Evolutionary conservation across 2,329 filamentous ascomycete species (phyloP).

Genomic region (Colletotrichum tanaceti): DNA sequence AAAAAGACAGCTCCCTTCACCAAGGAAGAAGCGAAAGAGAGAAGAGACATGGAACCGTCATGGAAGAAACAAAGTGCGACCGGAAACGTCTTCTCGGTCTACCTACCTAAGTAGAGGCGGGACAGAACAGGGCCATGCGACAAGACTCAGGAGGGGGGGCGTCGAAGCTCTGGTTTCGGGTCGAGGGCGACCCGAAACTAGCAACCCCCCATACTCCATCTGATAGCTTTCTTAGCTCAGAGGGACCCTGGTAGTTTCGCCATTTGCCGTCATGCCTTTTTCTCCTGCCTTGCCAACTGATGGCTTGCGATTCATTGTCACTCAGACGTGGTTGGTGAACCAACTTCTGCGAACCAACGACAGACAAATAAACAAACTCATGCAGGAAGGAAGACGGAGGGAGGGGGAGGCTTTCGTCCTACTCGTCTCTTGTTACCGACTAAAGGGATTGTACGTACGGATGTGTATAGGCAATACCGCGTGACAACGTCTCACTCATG

Average conservation of each 20-base stretch:
- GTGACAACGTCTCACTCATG: neutral
- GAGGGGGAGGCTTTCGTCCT: too few species aligned
- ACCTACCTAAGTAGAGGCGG: slow-evolving; percentile 1
- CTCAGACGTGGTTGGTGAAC: neutral
- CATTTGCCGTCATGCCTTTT: neutral
- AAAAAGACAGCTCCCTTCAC: neutral
- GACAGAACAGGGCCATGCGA: slow-evolving; percentile 12
- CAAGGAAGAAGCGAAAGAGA: neutral
- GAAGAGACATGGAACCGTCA: neutral
- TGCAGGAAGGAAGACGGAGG: too few species aligned
- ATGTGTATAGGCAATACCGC: too few species aligned
- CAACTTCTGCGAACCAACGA: neutral
- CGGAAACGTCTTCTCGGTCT: slow-evolving; percentile 22
- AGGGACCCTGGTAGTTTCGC: neutral
- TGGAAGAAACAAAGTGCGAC: slow-evolving; percentile 34
- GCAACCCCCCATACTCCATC: slow-evolving; percentile 22
- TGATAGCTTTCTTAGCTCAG: neutral
- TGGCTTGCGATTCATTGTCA: slow-evolving; percentile 10
- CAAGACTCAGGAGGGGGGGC: slow-evolving; percentile 1
- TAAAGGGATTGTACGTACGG: neutral
- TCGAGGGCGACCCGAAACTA: slow-evolving; percentile 36
- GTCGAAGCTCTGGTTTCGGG: slow-evolving; percentile 36
- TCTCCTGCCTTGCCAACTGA: slow-evolving; percentile 2
- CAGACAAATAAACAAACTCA: neutral
- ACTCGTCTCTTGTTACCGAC: neutral